phyloP scores from a whole-genome alignment of 176 grass and related monocot species.

The Ampelocalamus luodianensis region DNA sequence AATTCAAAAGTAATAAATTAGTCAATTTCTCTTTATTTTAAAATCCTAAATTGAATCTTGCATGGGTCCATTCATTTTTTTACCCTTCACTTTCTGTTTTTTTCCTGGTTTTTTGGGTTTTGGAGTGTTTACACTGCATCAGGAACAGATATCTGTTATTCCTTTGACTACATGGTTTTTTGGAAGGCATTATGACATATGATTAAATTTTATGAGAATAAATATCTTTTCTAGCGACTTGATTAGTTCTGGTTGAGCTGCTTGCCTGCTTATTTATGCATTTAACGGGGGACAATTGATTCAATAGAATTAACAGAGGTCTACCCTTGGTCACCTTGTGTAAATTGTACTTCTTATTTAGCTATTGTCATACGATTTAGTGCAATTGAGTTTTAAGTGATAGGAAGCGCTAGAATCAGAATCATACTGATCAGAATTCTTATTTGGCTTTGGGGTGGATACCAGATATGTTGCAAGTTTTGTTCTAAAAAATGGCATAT shows the following conservation, averaged over 20 bases:
- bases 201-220: not conserved
- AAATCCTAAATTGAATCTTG: not conserved
- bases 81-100: not conserved
- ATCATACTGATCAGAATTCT: not conserved
- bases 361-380: not conserved
- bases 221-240: not conserved
- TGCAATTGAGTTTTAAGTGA: not conserved
- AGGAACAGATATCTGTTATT: not conserved
- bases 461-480: not conserved
- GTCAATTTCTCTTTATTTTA: not conserved
- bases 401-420: not conserved
- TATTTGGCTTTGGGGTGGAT: not conserved
- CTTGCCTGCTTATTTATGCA: not conserved
- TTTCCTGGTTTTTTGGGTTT: not conserved
- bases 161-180: not conserved
- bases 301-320: not conserved
- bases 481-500: not conserved
- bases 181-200: not conserved
- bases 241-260: not conserved
- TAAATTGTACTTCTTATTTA: not conserved
- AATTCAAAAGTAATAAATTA: slow-evolving; percentile 7
- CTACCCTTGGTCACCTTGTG: not conserved
- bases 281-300: not conserved
- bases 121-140: not conserved
- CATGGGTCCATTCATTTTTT: not conserved